Conservation (phyloP, 306 rosid species). For the Amphicarpaea edgeworthii region DNA sequence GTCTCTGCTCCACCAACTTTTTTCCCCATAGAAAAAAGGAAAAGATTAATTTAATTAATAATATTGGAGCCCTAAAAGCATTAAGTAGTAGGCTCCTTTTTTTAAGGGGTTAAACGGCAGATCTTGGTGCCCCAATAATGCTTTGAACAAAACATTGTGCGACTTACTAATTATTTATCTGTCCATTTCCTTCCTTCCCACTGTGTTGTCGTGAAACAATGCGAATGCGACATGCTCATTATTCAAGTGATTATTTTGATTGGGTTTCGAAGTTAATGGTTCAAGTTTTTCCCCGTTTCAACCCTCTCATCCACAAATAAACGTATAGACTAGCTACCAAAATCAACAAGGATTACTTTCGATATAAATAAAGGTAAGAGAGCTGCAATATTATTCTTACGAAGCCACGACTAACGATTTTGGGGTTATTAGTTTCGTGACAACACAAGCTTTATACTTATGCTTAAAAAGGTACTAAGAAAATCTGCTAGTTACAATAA, state of each 20-base stretch:
- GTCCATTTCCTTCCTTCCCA: background rate
- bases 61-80: background rate
- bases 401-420: background rate
- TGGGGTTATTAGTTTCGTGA: background rate
- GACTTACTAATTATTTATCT: conserved; percentile 5
- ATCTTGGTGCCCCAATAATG: conserved; percentile 25
- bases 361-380: background rate
- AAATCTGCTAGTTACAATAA: background rate
- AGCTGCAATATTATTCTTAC: background rate
- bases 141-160: background rate
- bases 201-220: background rate
- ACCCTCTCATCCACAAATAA: background rate
- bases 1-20: conserved; percentile 26
- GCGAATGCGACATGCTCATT: background rate
- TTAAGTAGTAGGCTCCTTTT: background rate
- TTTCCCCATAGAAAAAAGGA: no score
- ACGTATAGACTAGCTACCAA: background rate
- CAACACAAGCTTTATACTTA: background rate
- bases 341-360: background rate
- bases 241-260: background rate
- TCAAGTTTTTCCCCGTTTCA: conserved; percentile 10
- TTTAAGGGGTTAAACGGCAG: background rate
- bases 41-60: background rate
- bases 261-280: conserved; percentile 19
- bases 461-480: background rate